These are phyloP conservation scores for Spathaspora sp. DNA, from an alignment of 805 yeast species.

Conservation along the genomic window DNA sequence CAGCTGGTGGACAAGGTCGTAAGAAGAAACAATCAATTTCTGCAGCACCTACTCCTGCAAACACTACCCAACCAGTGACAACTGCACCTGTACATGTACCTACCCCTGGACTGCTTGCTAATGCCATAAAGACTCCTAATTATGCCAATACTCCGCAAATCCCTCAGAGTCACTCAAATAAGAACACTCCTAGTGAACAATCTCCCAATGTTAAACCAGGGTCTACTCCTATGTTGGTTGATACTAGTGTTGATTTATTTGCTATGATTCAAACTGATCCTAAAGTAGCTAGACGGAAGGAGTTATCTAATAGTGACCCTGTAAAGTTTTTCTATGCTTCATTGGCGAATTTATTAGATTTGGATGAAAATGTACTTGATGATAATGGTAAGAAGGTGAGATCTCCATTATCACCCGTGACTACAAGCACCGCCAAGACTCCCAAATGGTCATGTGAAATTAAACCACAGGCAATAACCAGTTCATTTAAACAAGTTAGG, in stretches of 20 bases:
- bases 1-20: constrained; percentile 5
- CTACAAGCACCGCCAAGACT: not conserved
- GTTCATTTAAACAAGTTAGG: constrained; percentile 45
- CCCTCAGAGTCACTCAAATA: constrained; percentile 29
- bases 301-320: constrained; percentile 43
- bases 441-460: constrained; percentile 40
- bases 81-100: constrained; percentile 15
- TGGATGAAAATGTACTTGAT: constrained; percentile 26
- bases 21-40: constrained; percentile 4
- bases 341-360: constrained; percentile 46
- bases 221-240: constrained; percentile 7
- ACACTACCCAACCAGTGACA: constrained; percentile 22
- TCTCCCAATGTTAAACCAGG: constrained; percentile 23
- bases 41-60: not conserved
- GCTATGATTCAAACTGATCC: constrained; percentile 31
- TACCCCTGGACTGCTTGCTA: constrained; percentile 36
- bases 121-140: constrained; percentile 41
- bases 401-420: constrained; percentile 38
- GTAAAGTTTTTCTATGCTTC: constrained; percentile 48
- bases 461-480: constrained; percentile 41
- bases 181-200: constrained; percentile 35
- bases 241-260: constrained; percentile 21
- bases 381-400: constrained; percentile 7
- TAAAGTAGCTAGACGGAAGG: constrained; percentile 43
- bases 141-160: constrained; percentile 39